phyloP scores from a whole-genome alignment of 345 rosid genomes.

The Acer campestre region DNA sequence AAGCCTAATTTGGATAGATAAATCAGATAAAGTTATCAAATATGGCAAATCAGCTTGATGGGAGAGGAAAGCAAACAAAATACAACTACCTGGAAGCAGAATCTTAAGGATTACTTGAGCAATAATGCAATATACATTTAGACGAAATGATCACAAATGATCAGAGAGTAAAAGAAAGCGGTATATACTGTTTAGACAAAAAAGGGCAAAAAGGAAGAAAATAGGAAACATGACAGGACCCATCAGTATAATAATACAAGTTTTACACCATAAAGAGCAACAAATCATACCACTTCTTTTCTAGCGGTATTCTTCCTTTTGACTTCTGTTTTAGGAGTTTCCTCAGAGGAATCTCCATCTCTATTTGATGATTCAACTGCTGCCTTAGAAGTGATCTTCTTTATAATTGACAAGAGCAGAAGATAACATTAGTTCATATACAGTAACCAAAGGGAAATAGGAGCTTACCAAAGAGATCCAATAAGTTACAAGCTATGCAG shows the following conservation, averaged over 20 bases:
- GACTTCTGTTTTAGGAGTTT: conserved; percentile 38
- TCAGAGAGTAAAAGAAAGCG: background rate
- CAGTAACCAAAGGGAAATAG: background rate
- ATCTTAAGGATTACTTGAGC: background rate
- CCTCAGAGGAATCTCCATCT: conserved; percentile 31
- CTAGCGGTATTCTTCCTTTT: conserved; percentile 40
- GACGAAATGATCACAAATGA: background rate
- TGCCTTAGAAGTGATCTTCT: conserved; percentile 25
- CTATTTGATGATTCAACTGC: conserved; percentile 22
- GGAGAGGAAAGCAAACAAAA: conserved; percentile 4
- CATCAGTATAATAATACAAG: conserved; percentile 6
- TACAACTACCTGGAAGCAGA: background rate
- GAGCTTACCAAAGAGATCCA: background rate
- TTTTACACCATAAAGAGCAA: background rate
- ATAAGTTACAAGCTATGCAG: background rate
- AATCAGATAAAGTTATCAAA: background rate
- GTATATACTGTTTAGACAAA: background rate
- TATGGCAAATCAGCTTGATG: conserved; percentile 1
- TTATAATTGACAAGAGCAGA: conserved; percentile 27
- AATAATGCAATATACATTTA: background rate
- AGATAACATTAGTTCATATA: background rate
- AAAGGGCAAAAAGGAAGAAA: background rate
- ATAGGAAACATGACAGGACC: conserved; percentile 3
- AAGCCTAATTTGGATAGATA: conserved; percentile 33
- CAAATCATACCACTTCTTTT: conserved; percentile 45